Conservation (phyloP, 179 eudicot species). For the Silene coronaria region DNA sequence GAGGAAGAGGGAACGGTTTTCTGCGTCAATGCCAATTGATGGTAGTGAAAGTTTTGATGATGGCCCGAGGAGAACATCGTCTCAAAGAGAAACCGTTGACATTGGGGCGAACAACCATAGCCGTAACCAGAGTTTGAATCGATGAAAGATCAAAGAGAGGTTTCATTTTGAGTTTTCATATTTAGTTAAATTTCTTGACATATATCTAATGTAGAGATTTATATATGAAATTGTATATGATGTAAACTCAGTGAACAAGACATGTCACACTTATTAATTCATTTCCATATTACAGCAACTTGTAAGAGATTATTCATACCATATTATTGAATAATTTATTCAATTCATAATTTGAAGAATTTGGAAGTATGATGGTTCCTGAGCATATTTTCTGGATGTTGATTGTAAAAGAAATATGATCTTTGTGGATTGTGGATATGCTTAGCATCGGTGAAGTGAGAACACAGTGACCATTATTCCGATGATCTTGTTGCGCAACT, state of each 20-base stretch:
- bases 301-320: too few relatives aligned
- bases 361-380: not conserved
- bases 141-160: not conserved
- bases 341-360: not conserved
- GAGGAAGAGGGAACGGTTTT: conserved; percentile 35
- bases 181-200: not conserved
- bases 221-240: not conserved
- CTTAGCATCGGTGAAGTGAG: not conserved
- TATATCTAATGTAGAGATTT: not conserved
- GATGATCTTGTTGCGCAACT: not conserved
- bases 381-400: not conserved
- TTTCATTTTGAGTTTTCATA: not conserved
- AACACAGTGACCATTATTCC: not conserved
- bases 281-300: not conserved
- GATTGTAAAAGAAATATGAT: not conserved
- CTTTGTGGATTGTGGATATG: not conserved
- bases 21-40: conserved; percentile 22
- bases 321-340: too few relatives aligned
- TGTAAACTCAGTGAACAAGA: not conserved
- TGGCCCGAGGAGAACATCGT: conserved; percentile 28
- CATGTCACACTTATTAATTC: not conserved
- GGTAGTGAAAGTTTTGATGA: conserved; percentile 21
- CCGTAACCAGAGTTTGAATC: not conserved
- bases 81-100: conserved; percentile 15
- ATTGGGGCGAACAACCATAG: not conserved